Evolutionary conservation across 441 rosid genomes (phyloP).

Genomic region (Euphorbia celastroides): DNA sequence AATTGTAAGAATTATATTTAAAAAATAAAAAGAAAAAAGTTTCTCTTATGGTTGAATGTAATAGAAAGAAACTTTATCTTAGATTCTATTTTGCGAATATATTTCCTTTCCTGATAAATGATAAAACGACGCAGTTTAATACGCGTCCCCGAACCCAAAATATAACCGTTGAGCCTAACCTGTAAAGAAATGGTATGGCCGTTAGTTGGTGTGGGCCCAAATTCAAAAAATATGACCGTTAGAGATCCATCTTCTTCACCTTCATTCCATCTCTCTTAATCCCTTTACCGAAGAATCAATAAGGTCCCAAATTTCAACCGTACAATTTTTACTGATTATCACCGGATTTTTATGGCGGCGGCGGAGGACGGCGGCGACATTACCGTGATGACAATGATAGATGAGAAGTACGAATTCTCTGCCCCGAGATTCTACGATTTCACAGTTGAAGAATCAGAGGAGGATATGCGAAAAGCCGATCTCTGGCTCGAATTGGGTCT

Average conservation of each 20-base stretch:
- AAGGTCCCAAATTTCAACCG: background rate
- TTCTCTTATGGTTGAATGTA: background rate
- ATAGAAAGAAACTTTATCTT: no score
- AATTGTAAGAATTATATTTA: no score
- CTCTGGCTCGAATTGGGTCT: conserved; percentile 76
- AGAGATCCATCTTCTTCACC: conserved; percentile 12
- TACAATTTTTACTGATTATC: background rate
- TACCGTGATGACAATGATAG: conserved; percentile 34
- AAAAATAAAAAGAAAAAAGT: background rate
- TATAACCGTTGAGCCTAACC: conserved; percentile 15
- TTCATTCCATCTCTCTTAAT: conserved; percentile 12
- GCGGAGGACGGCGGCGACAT: conserved; percentile 26
- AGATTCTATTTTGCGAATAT: no score
- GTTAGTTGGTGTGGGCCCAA: conserved; percentile 12
- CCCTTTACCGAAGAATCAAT: background rate
- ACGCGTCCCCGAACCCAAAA: conserved; percentile 10
- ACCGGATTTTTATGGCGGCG: conserved; percentile 22
- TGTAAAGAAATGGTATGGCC: background rate
- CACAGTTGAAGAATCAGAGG: conserved; percentile 56
- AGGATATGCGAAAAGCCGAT: conserved; percentile 60
- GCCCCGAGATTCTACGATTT: conserved; percentile 89
- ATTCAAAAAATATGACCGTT: conserved; percentile 79
- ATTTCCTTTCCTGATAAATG: no score
- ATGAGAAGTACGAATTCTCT: conserved; percentile 73
- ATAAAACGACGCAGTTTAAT: conserved; percentile 15